Evolutionary conservation across 495 filamentous ascomycete species (phyloP).

Genomic region (Clohesyomyces aquaticus): DNA sequence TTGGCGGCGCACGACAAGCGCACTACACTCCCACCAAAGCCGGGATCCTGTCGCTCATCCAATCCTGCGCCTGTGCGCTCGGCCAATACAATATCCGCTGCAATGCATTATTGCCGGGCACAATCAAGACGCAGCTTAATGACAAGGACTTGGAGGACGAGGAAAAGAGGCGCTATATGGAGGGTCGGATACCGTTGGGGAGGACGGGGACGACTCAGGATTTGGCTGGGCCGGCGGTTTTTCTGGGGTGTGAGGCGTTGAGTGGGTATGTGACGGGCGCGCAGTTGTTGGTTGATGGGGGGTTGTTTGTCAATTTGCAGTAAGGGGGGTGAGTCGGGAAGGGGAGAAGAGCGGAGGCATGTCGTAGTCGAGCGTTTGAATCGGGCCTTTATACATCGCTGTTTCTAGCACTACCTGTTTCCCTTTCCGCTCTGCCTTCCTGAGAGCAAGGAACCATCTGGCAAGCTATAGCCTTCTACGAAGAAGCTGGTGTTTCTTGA

Average conservation of each 20-base stretch:
- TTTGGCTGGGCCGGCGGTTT: slow-evolving; percentile 82
- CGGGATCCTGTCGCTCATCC: slow-evolving; percentile 80
- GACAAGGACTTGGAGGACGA: slow-evolving; percentile 75
- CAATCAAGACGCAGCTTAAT: slow-evolving; percentile 83
- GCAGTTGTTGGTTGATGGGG: slow-evolving; percentile 85
- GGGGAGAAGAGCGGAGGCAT: too few relatives aligned
- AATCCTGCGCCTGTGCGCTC: slow-evolving; percentile 77
- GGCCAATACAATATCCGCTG: slow-evolving; percentile 78
- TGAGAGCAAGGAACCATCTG: too few relatives aligned
- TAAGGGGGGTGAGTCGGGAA: too few relatives aligned
- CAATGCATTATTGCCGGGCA: slow-evolving; percentile 85
- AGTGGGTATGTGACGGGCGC: slow-evolving; percentile 65
- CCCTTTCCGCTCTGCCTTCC: too few relatives aligned
- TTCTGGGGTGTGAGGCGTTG: slow-evolving; percentile 70
- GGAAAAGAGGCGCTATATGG: slow-evolving; percentile 79
- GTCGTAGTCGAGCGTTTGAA: too few relatives aligned
- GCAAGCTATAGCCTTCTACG: too few relatives aligned
- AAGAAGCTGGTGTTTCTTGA: too few relatives aligned
- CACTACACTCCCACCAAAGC: slow-evolving; percentile 95
- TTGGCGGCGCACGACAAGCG: slow-evolving; percentile 77
- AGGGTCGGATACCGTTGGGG: slow-evolving; percentile 79
- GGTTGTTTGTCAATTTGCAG: slow-evolving; percentile 71
- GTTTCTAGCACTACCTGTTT: too few relatives aligned
- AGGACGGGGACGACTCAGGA: slow-evolving; percentile 69
- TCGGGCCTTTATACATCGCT: too few relatives aligned